Evolutionary conservation across 805 yeast genomes (phyloP).

Genomic region (Yarrowia alimentaria): DNA sequence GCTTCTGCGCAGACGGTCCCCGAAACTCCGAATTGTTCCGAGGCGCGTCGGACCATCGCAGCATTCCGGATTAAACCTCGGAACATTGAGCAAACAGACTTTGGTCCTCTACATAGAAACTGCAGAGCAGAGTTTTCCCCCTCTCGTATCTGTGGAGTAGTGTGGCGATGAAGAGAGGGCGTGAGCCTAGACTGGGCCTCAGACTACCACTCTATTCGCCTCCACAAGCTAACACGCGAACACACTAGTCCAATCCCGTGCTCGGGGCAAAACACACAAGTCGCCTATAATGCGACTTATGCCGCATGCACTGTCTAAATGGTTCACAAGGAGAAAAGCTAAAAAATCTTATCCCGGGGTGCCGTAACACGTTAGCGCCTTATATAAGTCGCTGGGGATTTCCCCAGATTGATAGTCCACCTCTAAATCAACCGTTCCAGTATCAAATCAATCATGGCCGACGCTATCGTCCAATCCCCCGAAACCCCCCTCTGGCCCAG

Average conservation of each 20-base stretch:
- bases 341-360: background rate
- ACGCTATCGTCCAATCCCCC: constrained; percentile 2
- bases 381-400: background rate
- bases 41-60: no score
- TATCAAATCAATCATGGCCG: background rate
- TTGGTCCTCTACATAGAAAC: constrained; percentile 1
- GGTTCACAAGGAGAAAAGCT: background rate
- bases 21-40: background rate
- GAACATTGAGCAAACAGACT: constrained; percentile 8
- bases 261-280: background rate
- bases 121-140: background rate
- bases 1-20: no score
- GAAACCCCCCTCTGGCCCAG: constrained; percentile 29
- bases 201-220: no score
- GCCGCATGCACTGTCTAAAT: background rate
- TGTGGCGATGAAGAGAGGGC: no score
- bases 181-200: no score
- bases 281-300: background rate
- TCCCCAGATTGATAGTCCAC: background rate
- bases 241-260: no score
- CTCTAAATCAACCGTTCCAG: background rate
- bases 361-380: background rate
- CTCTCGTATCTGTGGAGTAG: background rate
- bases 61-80: constrained; percentile 21
- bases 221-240: no score